phyloP scores from a whole-genome alignment of 495 filamentous ascomycete genomes.

The Trichoderma virens region DNA sequence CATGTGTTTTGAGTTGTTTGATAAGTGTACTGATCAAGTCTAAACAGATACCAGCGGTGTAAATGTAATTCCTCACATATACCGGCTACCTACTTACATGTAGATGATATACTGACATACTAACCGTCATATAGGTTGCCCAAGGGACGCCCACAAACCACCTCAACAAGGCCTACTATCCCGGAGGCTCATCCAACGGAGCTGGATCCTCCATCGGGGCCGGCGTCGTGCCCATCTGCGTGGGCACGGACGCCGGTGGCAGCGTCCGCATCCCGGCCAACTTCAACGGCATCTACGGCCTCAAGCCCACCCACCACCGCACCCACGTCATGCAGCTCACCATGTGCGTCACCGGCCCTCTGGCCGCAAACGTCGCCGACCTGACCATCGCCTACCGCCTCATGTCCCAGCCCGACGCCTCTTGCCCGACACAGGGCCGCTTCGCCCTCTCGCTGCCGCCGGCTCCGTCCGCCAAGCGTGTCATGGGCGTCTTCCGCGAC shows the following conservation, averaged over 20 bases:
- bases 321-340: conserved; percentile 49
- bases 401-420: conserved; percentile 62
- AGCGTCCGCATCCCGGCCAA: conserved; percentile 73
- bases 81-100: not conserved
- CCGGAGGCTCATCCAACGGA: conserved; percentile 83
- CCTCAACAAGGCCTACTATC: conserved; percentile 71
- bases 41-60: conserved; percentile 1
- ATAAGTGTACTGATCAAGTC: not conserved
- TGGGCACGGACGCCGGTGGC: conserved; percentile 84
- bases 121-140: conserved; percentile 53
- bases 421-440: conserved; percentile 28
- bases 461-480: conserved; percentile 29
- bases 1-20: not conserved
- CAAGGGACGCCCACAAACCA: conserved; percentile 81
- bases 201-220: conserved; percentile 68
- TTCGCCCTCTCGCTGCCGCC: conserved; percentile 38
- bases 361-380: conserved; percentile 70
- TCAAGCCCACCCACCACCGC: conserved; percentile 79
- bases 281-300: conserved; percentile 81
- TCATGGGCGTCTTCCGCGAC: conserved; percentile 64
- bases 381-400: conserved; percentile 74
- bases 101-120: conserved; percentile 51
- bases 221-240: conserved; percentile 71
- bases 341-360: conserved; percentile 64
- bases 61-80: not conserved